Percentiles rank a stretch among this genome's conserved stretches.
Evolutionary conservation across 441 rosid genomes (phyloP).

Genomic region (Monsonia emarginata): DNA sequence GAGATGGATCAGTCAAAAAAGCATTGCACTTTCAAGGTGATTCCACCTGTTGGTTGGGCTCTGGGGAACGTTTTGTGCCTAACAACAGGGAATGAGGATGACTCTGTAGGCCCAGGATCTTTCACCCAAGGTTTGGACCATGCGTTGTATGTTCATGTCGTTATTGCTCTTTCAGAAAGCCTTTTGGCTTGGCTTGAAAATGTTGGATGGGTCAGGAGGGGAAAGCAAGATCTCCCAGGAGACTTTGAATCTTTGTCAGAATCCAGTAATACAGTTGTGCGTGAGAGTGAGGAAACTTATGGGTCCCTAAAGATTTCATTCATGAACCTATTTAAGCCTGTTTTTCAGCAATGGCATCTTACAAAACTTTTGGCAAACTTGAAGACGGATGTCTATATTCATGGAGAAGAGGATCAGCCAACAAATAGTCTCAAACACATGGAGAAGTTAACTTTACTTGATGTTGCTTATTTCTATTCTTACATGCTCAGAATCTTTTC

Average conservation of each 20-base stretch:
- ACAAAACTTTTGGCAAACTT: slow-evolving; percentile 52
- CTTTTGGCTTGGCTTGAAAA: slow-evolving; percentile 46
- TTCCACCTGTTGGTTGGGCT: slow-evolving; percentile 85
- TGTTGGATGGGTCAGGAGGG: slow-evolving; percentile 34
- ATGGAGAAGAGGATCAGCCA: slow-evolving; percentile 25
- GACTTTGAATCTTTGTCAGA: slow-evolving; percentile 33
- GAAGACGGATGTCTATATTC: slow-evolving; percentile 28
- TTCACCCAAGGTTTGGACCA: slow-evolving; percentile 41
- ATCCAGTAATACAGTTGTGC: slow-evolving; percentile 13
- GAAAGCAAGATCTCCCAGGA: slow-evolving; percentile 33
- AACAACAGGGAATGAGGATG: slow-evolving; percentile 52
- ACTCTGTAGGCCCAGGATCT: slow-evolving; percentile 43
- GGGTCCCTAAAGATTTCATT: slow-evolving; percentile 39
- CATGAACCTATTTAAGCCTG: slow-evolving; percentile 57
- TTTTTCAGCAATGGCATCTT: slow-evolving; percentile 93
- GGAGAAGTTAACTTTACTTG: slow-evolving; percentile 49
- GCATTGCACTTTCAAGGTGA: slow-evolving; percentile 30
- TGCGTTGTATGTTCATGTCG: slow-evolving; percentile 55
- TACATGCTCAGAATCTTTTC: slow-evolving; percentile 72
- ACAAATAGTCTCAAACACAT: slow-evolving; percentile 22
- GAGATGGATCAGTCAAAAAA: slow-evolving; percentile 36
- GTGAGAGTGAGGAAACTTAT: slow-evolving; percentile 24
- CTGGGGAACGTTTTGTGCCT: slow-evolving; percentile 71
- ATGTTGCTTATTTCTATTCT: slow-evolving; percentile 74
- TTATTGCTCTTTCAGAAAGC: slow-evolving; percentile 52